Evolutionary conservation across 225 moss, liverwort and hornwort species (phyloP), one percentile per base, ranked within the genome.

Genomic region (Pseudisothecium myosuroides): DNA sequence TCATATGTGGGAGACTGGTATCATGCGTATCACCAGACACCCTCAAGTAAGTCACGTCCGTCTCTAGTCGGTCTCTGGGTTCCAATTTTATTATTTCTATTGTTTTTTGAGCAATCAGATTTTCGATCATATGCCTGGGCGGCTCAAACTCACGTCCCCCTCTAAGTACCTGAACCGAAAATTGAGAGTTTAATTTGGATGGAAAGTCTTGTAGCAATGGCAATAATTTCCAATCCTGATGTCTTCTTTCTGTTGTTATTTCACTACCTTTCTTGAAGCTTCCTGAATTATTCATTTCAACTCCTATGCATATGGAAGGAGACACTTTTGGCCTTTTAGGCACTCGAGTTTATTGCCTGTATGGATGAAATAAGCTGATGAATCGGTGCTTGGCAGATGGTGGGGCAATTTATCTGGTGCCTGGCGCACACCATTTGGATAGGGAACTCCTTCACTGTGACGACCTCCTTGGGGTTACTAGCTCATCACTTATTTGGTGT

Each of bases 1-100:
- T 41, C 98, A 97, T 85, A 95, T 98, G 96, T 98, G 95, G 90
- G 98, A 98, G 91, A 98, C 97, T 64, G 98, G 98, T 75, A 96
- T 98, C 67, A 98, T 97, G 97, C 96, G 98, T 76, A 97, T 97
- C 83, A 97, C 96, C 15, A 90, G 98, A 90, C 98, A 98, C 92
- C 98, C 98, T 83, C 98, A 97, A 95, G 97, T 97, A 91, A 83
- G 90, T 76, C 50, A 21, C 67, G 6, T 54, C 31, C 32, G 47
- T 39, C 6, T 68, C 39, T 23, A 77, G 41, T 81, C 65, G 7
- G 63, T 56, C 13, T 74, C 45, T 63, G 43, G 74, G 21, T 81
- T 88, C 19, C 64, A 62, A 23, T 54, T 75, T 65, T 13, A n/a
- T 71, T 81, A 55, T 61, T 47, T 75, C 64, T 81, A 62, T 37